Base-by-base conservation (phyloP, 208 protist genomes). In the Leptomonas seymouri region DNA sequence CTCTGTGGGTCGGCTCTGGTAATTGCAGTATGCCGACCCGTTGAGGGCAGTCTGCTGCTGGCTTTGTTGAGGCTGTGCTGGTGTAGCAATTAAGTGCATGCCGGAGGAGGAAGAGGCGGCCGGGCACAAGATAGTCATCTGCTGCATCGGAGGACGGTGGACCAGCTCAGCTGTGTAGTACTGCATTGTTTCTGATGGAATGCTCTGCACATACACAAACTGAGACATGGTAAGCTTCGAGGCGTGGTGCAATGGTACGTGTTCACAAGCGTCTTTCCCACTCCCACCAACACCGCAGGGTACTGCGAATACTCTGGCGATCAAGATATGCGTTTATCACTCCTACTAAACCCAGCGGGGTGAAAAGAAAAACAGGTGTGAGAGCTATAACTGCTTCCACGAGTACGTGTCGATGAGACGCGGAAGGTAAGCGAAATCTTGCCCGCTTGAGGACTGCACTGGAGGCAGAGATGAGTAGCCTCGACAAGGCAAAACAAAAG, bases 181-280 rank as follows among this genome's bases (percentile, higher is more conserved):
- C 3, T 44, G 31, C 25, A 76, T 11, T 6, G 55, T 0, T 30
- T 53, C 51, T 7, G 61, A n/a, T 18, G 48, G 36, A 18, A 67
- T 18, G 23, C 23, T 55, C 31, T 55, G 70, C 30, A 76, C 36
- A 36, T 76, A 76, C 36, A 76, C 62, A n/a, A 76, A 25, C 20
- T 65, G 54, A 14, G 63, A 34, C 69, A 76, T 68, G 25, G 50
- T 45, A n/a, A 51, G 34, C 21, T 67, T 60, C 36, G 50, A 45
- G 9, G 48, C 59, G 30, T 45, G 5, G 39, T n/a, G n/a, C 7
- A n/a, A 16, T n/a, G 7, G 11, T 48, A 2, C 3, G 16, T 48
- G 44, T 48, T 18, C 3, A 4, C 11, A 6, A 48, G 18, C 3
- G 3, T n/a, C 3, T 18, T 5, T 48, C 16, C 12, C 20, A 3